Base-by-base conservation (phyloP, 768 basidiomycete genomes). In the Austroboletus eburneus region DNA sequence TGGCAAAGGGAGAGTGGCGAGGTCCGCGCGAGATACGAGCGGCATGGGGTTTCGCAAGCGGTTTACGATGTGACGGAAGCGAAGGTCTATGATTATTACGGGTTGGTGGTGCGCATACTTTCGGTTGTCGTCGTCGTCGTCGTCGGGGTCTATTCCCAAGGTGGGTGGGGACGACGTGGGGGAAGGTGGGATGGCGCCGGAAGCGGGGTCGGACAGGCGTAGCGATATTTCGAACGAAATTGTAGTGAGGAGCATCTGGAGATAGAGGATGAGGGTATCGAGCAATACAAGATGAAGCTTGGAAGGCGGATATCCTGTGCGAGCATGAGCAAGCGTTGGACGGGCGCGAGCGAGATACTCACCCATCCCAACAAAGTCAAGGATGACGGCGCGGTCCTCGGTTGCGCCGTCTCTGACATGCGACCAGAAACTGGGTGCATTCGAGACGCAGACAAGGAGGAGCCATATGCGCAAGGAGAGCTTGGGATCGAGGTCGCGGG, bases 301-400 rank as follows among this genome's bases (percentile, higher is more conserved):
- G 33, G 85, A 82, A n/a, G 88, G 85, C 29, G 63, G 58, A 56
- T 78, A 74, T 32, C 74, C 82, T 85, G 53, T 42, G 50, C 41
- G 13, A 13, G 35, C 2, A 29, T 61, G 47, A 62, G 48, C 41
- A 30, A 21, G 46, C 18, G n/a, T 39, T n/a, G n/a, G n/a, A 27
- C 10, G 25, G 39, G 42, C 21, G 35, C 22, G 13, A 16, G 42
- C 8, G 32, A 9, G 27, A 37, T 1, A 73, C 82, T 41, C 55
- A 89, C 88, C 79, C 72, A 81, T 73, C 45, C 88, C 87, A 48
- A 90, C 76, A 58, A 90, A 90, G 62, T 90, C 87, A 49, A 91
- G 78, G 27, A 91, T 64, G 57, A 88, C 66, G 9, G 77, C 70
- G 55, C 81, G 73, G n/a, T 80, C 79, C 46, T 82, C 76, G 23